Base-by-base conservation (phyloP, 768 basidiomycete species). In the Mycena alexandri region DNA sequence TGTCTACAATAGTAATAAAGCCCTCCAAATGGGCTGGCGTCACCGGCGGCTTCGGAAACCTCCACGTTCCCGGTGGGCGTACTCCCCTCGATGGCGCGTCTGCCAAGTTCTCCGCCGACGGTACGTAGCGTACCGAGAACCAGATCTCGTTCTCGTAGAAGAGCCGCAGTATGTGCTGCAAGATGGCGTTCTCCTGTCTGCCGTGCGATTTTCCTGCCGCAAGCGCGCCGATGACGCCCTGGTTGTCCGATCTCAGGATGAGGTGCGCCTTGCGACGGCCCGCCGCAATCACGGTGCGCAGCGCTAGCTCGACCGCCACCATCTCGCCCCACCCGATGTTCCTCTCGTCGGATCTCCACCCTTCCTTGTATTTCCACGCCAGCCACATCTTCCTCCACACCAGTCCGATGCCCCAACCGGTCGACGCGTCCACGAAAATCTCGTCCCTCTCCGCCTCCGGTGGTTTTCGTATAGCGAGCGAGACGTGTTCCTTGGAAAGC, bases 321-420 rank as follows among this genome's bases (percentile, higher is more conserved):
- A 84, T 79, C 71, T 85, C 84, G 0, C 79, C 81, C 84, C 84
- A 86, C 7, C 79, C 78, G 21, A 83, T 85, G 61, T 79, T 72
- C 9, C 79, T 46, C 10, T 75, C 74, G 0, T 74, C 58, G 5
- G 53, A 41, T 17, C 72, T 67, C 79, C 80, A 81, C 8, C 79
- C 78, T 0, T 65, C 47, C 19, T 60, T 72, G 13, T 84, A 72
- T 29, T 74, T 69, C 84, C 82, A 86, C 0, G 84, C 78, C 0
- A 80, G 68, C 83, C 83, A 86, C 2, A 53, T 46, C 1, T 71
- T 72, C 9, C 79, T 65, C 3, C 78, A 59, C 0, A 81, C 47
- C 12, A 86, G 69, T 1, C 85, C 84, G 17, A 85, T 82, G 0
- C 84, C 84, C 71, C 75, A 80, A 0, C 70, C 65, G 3, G 73